phyloP scores from a whole-genome alignment of 2,329 filamentous ascomycete genomes.

The Rhynchosporium agropyri region DNA sequence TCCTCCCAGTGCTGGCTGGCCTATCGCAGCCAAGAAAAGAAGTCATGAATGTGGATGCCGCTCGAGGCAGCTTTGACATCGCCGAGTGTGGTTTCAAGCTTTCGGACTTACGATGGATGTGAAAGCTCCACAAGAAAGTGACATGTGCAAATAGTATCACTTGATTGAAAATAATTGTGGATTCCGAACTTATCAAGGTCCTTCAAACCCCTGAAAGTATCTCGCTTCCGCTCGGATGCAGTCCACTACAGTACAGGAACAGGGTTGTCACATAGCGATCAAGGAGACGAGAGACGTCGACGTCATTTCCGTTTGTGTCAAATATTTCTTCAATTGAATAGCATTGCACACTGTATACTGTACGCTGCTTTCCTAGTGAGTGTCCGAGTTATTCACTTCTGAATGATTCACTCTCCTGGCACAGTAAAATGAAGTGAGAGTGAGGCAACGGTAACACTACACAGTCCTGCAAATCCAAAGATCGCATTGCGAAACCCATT shows the following conservation, averaged over 20 bases:
- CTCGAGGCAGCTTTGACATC: not conserved
- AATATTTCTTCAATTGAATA: not conserved
- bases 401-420: constrained; percentile 21
- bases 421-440: too few species aligned
- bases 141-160: not conserved
- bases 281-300: not conserved
- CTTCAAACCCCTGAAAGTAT: not conserved
- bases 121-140: not conserved
- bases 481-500: too few species aligned
- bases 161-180: not conserved
- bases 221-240: not conserved
- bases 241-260: not conserved
- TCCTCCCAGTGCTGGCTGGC: not conserved
- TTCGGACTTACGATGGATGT: not conserved
- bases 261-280: not conserved
- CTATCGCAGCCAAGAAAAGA: not conserved
- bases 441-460: too few species aligned
- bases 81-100: not conserved
- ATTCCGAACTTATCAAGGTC: not conserved
- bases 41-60: not conserved
- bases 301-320: not conserved
- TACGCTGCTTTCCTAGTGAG: not conserved
- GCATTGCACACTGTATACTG: not conserved
- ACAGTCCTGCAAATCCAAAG: not conserved
- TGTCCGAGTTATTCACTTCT: constrained; percentile 34